phyloP scores from a whole-genome alignment of 2,329 filamentous ascomycete species.

The Paraphaeosphaeria minitans region DNA sequence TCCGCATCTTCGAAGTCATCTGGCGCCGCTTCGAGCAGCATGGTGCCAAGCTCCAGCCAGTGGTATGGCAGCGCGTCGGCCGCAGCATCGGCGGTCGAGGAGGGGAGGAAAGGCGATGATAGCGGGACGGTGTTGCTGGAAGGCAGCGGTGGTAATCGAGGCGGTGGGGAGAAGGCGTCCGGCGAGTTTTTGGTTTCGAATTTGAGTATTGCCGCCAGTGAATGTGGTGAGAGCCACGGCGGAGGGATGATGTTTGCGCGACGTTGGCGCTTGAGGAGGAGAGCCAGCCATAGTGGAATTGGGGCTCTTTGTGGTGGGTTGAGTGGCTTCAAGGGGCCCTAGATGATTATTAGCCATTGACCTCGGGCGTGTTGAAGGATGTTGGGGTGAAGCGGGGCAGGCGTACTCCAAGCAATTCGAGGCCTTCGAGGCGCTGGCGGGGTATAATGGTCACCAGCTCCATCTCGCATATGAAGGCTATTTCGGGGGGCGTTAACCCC shows the following conservation, averaged over 20 bases:
- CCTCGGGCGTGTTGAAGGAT: conserved; percentile 13
- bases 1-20: conserved; percentile 81
- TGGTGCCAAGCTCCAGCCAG: conserved; percentile 90
- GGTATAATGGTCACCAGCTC: conserved; percentile 92
- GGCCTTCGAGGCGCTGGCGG: conserved; percentile 83
- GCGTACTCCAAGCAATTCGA: conserved; percentile 84
- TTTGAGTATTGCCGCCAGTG: conserved; percentile 77
- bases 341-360: conserved; percentile 22
- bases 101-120: conserved; percentile 75
- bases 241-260: conserved; percentile 92
- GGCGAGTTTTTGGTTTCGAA: conserved; percentile 70
- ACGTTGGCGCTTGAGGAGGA: conserved; percentile 91
- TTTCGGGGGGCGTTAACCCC: conserved; percentile 81
- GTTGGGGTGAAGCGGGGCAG: conserved; percentile 39
- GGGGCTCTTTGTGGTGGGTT: conserved; percentile 79
- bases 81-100: conserved; percentile 72
- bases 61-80: conserved; percentile 83
- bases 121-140: conserved; percentile 45
- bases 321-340: conserved; percentile 80
- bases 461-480: conserved; percentile 96
- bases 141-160: conserved; percentile 68
- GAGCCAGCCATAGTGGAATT: conserved; percentile 90
- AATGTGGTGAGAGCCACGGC: conserved; percentile 80
- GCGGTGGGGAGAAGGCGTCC: conserved; percentile 75
- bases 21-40: conserved; percentile 80